Conservation (phyloP, 805 yeast genomes). For the Hagleromyces aurorensis region DNA sequence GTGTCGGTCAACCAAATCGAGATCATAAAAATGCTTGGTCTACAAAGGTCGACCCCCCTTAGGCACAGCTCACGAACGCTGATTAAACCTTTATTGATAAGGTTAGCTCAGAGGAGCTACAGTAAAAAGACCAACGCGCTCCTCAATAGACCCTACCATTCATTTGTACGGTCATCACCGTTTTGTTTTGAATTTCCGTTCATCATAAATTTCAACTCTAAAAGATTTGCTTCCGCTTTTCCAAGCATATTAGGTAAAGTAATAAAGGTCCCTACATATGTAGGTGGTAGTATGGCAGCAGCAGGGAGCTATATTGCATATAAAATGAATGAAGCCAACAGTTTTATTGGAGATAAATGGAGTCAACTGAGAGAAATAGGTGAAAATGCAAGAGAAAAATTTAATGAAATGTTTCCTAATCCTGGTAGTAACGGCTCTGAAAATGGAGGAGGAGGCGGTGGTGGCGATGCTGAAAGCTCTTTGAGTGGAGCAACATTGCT, state of each 20-base stretch:
- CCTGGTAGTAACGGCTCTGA: slow-evolving; percentile 12
- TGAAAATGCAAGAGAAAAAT: slow-evolving; percentile 41
- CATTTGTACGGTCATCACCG: slow-evolving; percentile 17
- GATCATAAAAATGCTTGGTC: no score
- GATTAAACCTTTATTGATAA: no score
- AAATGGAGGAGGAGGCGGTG: slow-evolving; percentile 26
- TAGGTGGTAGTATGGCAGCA: slow-evolving; percentile 90
- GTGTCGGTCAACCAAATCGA: no score
- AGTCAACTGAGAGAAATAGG: slow-evolving; percentile 55
- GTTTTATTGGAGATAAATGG: slow-evolving; percentile 60
- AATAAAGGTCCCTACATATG: slow-evolving; percentile 62
- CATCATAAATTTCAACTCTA: slow-evolving; percentile 14
- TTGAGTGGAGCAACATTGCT: slow-evolving; percentile 34
- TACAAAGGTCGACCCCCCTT: no score
- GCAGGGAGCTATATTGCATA: slow-evolving; percentile 90
- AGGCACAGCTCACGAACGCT: slow-evolving; percentile 1
- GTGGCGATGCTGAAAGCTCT: slow-evolving; percentile 47
- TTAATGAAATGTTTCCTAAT: slow-evolving; percentile 21
- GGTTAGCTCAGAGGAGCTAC: slow-evolving; percentile 3
- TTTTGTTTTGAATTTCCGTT: slow-evolving; percentile 12
- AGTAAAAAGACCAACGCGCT: slow-evolving; percentile 1
- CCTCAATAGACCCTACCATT: slow-evolving; percentile 13
- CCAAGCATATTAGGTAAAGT: slow-evolving; percentile 51
- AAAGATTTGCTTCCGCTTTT: slow-evolving; percentile 28
- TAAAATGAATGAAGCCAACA: slow-evolving; percentile 81